Evolutionary conservation across 148 eudicot species (phyloP), one percentile per base, ranked within the genome.

Genomic region (Limonium bicolor): DNA sequence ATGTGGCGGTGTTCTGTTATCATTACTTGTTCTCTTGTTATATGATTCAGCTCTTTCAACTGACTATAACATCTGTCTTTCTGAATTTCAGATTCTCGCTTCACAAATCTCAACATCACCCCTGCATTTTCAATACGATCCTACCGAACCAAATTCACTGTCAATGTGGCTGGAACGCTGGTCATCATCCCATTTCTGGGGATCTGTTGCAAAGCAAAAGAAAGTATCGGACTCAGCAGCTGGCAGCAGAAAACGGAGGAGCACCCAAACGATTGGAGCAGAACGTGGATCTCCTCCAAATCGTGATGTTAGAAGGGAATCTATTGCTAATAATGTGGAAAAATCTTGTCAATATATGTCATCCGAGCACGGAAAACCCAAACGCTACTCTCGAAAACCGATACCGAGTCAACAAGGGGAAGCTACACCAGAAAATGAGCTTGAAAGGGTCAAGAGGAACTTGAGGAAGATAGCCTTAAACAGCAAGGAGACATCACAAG

Each of bases 121-220:
- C 54, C 60, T 77, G 44, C 66, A 62, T 53, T 59, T 77, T 51
- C 76, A 63, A 51, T 77, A 73, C 55, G 85, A 66, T 60, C 35
- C 25, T 6, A 43, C 51, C 41, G 80, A 77, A 45, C 71, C 73
- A 29, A 77, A 77, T 69, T 73, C 85, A 27, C 65, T 60, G 24
- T 41, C 58, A 55, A 69, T 55, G 51, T 77, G 85, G 85, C 66
- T 73, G 25, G 68, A 69, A 48, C 67, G 85, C 7, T 77, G 85
- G 85, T 77, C 85, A 45, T 27, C 53, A 25, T 56, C 71, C 22
- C 52, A 45, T 35, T 69, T 77, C 45, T 77, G 85, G 85, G 73
- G 58, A 42, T 72, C 80, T 43, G 63, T 60, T 45, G 55, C 66
- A 20, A 59, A 50, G 8, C 64, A 59, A 36, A 77, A 66, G 30